phyloP scores from a whole-genome alignment of 192 early-diverging fungal species.

The Jimgerdemannia flammicorona region DNA sequence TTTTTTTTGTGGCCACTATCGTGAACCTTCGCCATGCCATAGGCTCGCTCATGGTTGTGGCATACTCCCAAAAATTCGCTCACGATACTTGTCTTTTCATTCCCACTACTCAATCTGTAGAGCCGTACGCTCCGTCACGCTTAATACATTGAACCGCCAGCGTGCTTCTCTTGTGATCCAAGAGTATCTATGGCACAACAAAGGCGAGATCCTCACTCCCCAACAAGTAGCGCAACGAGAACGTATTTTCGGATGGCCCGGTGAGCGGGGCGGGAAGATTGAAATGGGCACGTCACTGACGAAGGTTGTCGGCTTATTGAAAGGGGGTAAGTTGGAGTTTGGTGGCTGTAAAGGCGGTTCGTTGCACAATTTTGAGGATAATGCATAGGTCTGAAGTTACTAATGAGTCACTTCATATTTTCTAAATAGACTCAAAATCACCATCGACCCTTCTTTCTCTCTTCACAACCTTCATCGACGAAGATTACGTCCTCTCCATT shows the following conservation, averaged over 20 bases:
- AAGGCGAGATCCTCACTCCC: neutral
- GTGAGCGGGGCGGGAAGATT: neutral
- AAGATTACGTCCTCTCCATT: neutral
- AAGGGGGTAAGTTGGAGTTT: neutral
- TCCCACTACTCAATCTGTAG: too few species aligned
- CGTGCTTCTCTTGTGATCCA: neutral
- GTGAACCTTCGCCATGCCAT: too few species aligned
- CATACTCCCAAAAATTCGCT: too few species aligned
- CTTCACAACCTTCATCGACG: neutral
- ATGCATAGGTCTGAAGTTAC: too few species aligned
- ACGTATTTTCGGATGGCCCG: neutral
- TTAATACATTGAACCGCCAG: too few species aligned
- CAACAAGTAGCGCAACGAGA: neutral
- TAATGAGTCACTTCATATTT: too few species aligned
- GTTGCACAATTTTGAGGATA: too few species aligned
- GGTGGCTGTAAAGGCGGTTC: neutral
- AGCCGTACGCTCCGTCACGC: too few species aligned
- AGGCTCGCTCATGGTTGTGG: too few species aligned
- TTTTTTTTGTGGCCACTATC: too few species aligned
- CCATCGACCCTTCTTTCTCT: neutral
- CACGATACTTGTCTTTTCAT: too few species aligned
- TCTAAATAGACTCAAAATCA: neutral
- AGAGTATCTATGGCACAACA: neutral
- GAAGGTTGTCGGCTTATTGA: neutral
- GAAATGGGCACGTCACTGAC: neutral